Conservation (phyloP, 805 yeast genomes). For the baker's yeast (Saccharomyces cerevisiae) region DNA sequence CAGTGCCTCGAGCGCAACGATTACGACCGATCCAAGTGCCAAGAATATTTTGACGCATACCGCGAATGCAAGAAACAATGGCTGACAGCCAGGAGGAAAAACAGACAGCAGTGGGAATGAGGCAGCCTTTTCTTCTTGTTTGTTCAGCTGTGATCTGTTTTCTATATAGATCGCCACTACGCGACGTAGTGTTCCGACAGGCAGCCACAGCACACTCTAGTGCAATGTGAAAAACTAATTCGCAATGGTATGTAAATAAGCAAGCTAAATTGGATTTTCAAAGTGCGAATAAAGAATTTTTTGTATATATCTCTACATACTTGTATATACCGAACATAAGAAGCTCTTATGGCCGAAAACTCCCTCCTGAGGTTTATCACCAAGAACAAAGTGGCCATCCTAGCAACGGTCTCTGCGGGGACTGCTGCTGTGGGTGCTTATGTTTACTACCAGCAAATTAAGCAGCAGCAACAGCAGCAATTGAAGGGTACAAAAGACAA, state of each 20-base stretch:
- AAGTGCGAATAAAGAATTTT: not conserved
- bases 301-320: not conserved
- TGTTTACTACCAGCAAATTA: slow-evolving; percentile 37
- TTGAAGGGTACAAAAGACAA: not conserved
- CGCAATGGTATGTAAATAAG: not conserved
- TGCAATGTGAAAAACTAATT: not conserved
- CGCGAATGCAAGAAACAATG: slow-evolving; percentile 83
- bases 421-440: slow-evolving; percentile 59
- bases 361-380: slow-evolving; percentile 27
- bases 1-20: slow-evolving; percentile 74
- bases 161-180: not conserved
- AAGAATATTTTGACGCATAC: slow-evolving; percentile 84
- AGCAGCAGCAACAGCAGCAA: slow-evolving; percentile 6
- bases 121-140: not conserved
- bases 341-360: slow-evolving; percentile 12
- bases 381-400: slow-evolving; percentile 51
- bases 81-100: slow-evolving; percentile 38
- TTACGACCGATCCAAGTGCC: slow-evolving; percentile 59
- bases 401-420: slow-evolving; percentile 55
- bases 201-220: not conserved
- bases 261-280: not conserved
- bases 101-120: slow-evolving; percentile 27
- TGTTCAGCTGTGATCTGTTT: not conserved
- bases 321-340: not conserved
- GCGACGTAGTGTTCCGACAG: not conserved